Evolutionary conservation across 495 filamentous ascomycete species (phyloP), one percentile per base, ranked within the genome.

Genomic region (Amphirosellinia nigrospora): DNA sequence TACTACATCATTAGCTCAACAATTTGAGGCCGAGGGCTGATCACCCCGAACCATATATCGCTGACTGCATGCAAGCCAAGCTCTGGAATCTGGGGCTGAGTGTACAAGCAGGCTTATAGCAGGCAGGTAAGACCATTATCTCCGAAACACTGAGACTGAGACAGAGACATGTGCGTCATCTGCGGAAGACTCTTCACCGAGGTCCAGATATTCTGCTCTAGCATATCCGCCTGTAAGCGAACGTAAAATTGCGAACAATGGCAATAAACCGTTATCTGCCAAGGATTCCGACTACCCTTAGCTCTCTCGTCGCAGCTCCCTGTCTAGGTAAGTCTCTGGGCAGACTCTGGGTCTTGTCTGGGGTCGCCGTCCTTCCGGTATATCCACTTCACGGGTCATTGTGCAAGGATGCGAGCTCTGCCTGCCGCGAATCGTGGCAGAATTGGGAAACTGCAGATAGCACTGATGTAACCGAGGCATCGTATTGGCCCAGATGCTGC

Each of bases 291-390:
- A 11, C 34, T 52, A 60, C 28, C 23, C 32, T 16, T 26, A 13
- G 36, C 32, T 16, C 0, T 30, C n/a, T 8, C 70, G 64, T 77
- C 19, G 28, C 55, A 70, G 61, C 72, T 74, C 46, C 74, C 74
- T 70, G 66, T 76, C 69, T 69, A 38, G 69, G 74, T 53, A 71
- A 69, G 60, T 50, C 64, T 76, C 69, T 69, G 38, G 69, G 74
- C 46, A 71, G 67, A 55, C 58, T 66, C 62, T 38, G 21, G 46
- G 15, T 16, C 46, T 7, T 23, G 39, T 65, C 55, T 46, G 21
- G 56, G 21, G n/a, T 62, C 30, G 60, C 46, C 58, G 41, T 50
- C 21, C 39, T 64, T 34, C 23, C 70, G 10, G 53, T 11, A 50
- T 59, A 63, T 66, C 71, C 71, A 63, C 36, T 46, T 56, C 13